Base-by-base conservation (phyloP, 78 protist species). In the Dictyostelium intermedium region DNA sequence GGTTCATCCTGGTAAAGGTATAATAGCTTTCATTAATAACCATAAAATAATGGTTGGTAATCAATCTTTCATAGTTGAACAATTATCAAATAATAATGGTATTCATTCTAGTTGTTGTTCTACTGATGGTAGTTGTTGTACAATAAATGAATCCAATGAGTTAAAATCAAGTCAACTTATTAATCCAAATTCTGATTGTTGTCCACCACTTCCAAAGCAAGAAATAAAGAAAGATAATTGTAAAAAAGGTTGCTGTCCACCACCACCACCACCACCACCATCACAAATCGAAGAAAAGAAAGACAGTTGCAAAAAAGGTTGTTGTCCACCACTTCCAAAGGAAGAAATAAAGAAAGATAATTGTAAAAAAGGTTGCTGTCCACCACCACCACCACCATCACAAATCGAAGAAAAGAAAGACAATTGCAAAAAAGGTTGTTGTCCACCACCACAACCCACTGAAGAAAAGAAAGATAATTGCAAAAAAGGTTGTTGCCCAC, bases 321-420 rank as follows among this genome's bases (percentile, higher is more conserved):
- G 84, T 30, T 79, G 84, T 50, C 27, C 70, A 13, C 0, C 61
- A 53, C 2, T 14, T 14, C 32, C 13, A 63, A 25, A 25, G 25
- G 8, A 23, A 13, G n/a, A 4, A 7, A 18, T 27, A 16, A 43
- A 7, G 30, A 41, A 18, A 11, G 32, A 13, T 41, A 20, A 77
- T n/a, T 83, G 89, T 63, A 60, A 83, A 11, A 83, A 83, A 63
- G 87, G 87, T 27, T 83, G 87, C 41, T 83, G 87, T 41, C 63
- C 79, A 14, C 5, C 30, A 9, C 34, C 14, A n/a, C 5, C 11
- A n/a, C 7, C 10, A 80, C 45, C 83, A 9, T 23, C 61, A 41
- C 14, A 13, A 7, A 1, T 20, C 1, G 72, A 0, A 1, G 63
- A 0, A 53, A 0, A 13, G 20, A 72, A 34, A 4, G 39, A 13